Percentiles rank a stretch among this genome's conserved stretches.
These are phyloP conservation scores for Pseudocercospora fijiensis DNA, from an alignment of 2,329 filamentous ascomycete species.

Conservation along the genomic window DNA sequence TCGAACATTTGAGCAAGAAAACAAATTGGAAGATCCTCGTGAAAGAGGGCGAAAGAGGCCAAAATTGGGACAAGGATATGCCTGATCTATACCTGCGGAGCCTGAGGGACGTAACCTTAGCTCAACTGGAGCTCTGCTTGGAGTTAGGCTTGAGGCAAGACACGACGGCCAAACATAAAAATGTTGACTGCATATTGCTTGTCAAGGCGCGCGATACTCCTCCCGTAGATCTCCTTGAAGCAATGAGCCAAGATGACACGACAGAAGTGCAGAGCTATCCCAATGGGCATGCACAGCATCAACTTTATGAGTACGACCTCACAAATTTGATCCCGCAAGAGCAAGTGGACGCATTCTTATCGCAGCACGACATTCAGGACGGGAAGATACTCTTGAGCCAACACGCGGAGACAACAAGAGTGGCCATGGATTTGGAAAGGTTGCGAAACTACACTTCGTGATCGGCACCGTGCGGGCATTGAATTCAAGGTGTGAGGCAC, in stretches of 20 bases:
- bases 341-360: not conserved
- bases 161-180: not conserved
- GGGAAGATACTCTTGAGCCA: not conserved
- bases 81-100: conserved; percentile 52
- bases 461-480: too few species aligned
- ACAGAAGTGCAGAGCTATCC: not conserved
- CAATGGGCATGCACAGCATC: not conserved
- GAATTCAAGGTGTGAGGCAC: too few species aligned
- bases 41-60: conserved; percentile 4
- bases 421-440: not conserved
- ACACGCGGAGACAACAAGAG: not conserved
- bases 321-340: not conserved
- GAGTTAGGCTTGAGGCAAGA: conserved; percentile 35
- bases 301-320: conserved; percentile 4
- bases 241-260: not conserved
- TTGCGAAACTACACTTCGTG: conserved; percentile 4
- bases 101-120: conserved; percentile 46
- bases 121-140: conserved; percentile 47
- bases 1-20: not conserved
- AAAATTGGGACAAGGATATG: conserved; percentile 53
- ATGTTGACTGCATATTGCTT: not conserved
- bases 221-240: not conserved
- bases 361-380: not conserved
- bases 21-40: conserved; percentile 1
- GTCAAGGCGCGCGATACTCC: not conserved